phyloP scores from a whole-genome alignment of 306 rosid genomes.

The Prunus campanulata region DNA sequence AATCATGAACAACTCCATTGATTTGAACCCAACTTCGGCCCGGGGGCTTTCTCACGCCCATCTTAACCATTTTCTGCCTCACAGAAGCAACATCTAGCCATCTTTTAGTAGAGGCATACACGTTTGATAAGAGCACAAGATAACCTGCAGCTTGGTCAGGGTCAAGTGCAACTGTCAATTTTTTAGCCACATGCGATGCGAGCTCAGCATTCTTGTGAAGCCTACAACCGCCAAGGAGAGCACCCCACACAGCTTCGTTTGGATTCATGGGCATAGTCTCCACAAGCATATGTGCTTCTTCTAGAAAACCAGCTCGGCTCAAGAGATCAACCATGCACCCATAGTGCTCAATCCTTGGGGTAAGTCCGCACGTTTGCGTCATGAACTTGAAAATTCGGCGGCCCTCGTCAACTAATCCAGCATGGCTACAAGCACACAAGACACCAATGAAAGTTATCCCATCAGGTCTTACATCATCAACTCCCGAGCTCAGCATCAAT shows the following conservation, averaged over 20 bases:
- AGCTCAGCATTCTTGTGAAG: slow-evolving; percentile 64
- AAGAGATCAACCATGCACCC: slow-evolving; percentile 89
- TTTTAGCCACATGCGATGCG: slow-evolving; percentile 45
- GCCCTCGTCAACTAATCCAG: slow-evolving; percentile 64
- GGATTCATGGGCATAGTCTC: slow-evolving; percentile 74
- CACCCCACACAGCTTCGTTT: slow-evolving; percentile 70
- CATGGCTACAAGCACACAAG: slow-evolving; percentile 78
- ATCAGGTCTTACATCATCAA: slow-evolving; percentile 58
- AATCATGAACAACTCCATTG: slow-evolving; percentile 51
- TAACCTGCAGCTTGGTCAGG: slow-evolving; percentile 57
- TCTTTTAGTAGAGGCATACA: slow-evolving; percentile 53
- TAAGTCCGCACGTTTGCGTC: slow-evolving; percentile 49
- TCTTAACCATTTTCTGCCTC: slow-evolving; percentile 57
- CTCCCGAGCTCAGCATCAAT: slow-evolving; percentile 45
- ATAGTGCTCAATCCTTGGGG: slow-evolving; percentile 69
- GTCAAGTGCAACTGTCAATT: slow-evolving; percentile 41
- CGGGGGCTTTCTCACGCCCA: slow-evolving; percentile 63
- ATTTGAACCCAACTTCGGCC: slow-evolving; percentile 74
- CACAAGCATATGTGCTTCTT: slow-evolving; percentile 57
- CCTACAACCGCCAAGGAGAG: slow-evolving; percentile 72
- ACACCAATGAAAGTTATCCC: slow-evolving; percentile 65
- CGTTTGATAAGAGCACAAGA: slow-evolving; percentile 63
- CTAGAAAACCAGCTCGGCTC: slow-evolving; percentile 76
- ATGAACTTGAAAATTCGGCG: slow-evolving; percentile 49
- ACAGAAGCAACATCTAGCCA: slow-evolving; percentile 60